Base-by-base conservation (phyloP, 1,139 yeast species). In the Protomyces inundatus region DNA sequence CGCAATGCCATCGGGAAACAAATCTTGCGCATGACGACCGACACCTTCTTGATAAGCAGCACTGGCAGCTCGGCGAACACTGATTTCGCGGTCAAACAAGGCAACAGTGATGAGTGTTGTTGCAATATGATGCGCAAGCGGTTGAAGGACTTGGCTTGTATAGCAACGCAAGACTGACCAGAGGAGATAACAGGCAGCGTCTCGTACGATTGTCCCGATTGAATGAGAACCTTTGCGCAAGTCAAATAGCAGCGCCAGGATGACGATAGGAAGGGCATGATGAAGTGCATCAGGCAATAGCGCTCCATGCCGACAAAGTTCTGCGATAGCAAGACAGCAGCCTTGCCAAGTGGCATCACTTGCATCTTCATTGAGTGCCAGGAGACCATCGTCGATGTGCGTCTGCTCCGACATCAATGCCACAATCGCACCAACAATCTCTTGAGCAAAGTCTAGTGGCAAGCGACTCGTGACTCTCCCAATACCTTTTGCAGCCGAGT, bases 31-130 rank as follows among this genome's bases (percentile, higher is more conserved):
- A 71, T 84, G 85, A 53, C 97, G 77, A 0, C 98, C 98, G 3
- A 89, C 73, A 7, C 88, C 80, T 71, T 91, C 98, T 72, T 91
- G 97, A 3, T 90, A 71, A 0, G 95, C 95, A 0, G 97, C 96
- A 10, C 90, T 79, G 0, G 91, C 87, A 39, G 97, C 93, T 65
- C 95, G 79, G 65, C 97, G 78, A 12, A 90, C 82, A 65, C 85
- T 80, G 36, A 89, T 77, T 64, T 90, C 97, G 34, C 80, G 76
- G 72, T 91, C 98, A 71, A 86, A 86, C 12, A 85, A 76, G 0
- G 84, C 80, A 16, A 79, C 73, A 1, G 88, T 71, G 35, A 89
- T 72, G 6, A 71, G 65, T 3, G 59, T 33, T 60, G 69, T 54
- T 12, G 73, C 61, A 1, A 62, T 39, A 1, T 66, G 66, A 59